These are phyloP conservation scores for Populus deltoides DNA, from an alignment of 345 rosid species.

Conservation along the genomic window DNA sequence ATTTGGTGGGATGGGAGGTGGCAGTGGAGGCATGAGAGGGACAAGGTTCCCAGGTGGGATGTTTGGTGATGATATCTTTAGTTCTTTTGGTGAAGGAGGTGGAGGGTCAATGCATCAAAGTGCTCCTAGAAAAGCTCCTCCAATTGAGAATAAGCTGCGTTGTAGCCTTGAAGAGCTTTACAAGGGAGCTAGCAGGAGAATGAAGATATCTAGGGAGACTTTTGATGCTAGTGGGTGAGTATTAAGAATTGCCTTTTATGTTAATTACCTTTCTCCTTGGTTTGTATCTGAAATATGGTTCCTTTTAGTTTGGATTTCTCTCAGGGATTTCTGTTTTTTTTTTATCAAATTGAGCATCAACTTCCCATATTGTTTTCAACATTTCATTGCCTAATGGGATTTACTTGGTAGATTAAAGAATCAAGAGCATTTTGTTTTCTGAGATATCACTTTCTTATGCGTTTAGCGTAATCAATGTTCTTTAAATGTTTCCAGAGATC, in stretches of 20 bases:
- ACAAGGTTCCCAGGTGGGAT: slow-evolving; percentile 7
- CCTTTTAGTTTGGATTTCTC: not conserved
- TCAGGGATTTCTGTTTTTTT: not conserved
- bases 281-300: not conserved
- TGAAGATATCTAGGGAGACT: slow-evolving; percentile 8
- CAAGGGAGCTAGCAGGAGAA: slow-evolving; percentile 10
- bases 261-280: not conserved
- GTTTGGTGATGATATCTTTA: slow-evolving; percentile 9
- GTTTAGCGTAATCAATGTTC: not conserved
- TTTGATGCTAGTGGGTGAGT: slow-evolving; percentile 4
- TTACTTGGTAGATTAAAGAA: not conserved
- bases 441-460: not conserved
- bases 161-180: slow-evolving; percentile 18
- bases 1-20: slow-evolving; percentile 5
- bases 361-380: not conserved
- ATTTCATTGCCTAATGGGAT: not conserved
- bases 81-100: not conserved
- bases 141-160: slow-evolving; percentile 10
- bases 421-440: not conserved
- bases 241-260: not conserved
- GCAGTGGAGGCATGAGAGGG: not conserved
- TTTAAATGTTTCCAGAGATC: not conserved
- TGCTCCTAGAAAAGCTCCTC: slow-evolving; percentile 10
- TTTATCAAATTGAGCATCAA: not conserved
- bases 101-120: slow-evolving; percentile 10